These are phyloP conservation scores for Metschnikowia lachancei DNA, from an alignment of 805 yeast species.

Conservation along the genomic window DNA sequence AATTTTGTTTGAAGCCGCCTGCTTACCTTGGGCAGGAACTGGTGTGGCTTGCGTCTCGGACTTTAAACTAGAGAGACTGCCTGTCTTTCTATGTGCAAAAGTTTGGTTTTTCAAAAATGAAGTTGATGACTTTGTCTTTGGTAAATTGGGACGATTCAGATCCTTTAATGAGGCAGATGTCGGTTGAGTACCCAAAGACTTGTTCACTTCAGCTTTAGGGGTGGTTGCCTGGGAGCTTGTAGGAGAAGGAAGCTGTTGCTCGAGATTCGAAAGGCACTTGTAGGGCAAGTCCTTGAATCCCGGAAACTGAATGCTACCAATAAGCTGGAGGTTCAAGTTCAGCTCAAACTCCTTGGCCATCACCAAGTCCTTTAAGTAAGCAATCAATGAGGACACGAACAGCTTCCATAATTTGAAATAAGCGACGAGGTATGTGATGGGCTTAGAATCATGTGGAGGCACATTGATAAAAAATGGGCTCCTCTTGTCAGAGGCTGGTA, in stretches of 20 bases:
- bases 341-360: slow-evolving; percentile 45
- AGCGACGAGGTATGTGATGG: slow-evolving; percentile 37
- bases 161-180: slow-evolving; percentile 9
- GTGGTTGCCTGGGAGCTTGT: slow-evolving; percentile 12
- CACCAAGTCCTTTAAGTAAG: slow-evolving; percentile 42
- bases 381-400: slow-evolving; percentile 36
- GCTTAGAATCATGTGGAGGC: slow-evolving; percentile 39
- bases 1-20: slow-evolving; percentile 1
- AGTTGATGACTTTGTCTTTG: slow-evolving; percentile 26
- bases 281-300: slow-evolving; percentile 44
- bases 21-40: slow-evolving; percentile 1
- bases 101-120: slow-evolving; percentile 25
- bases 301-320: slow-evolving; percentile 39
- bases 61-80: slow-evolving; percentile 15
- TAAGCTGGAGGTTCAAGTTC: slow-evolving; percentile 37
- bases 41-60: slow-evolving; percentile 7
- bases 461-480: slow-evolving; percentile 40
- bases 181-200: slow-evolving; percentile 7
- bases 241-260: slow-evolving; percentile 16
- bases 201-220: slow-evolving; percentile 16
- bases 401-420: slow-evolving; percentile 43
- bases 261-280: slow-evolving; percentile 16
- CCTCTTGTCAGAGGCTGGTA: slow-evolving; percentile 33
- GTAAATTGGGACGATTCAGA: slow-evolving; percentile 23
- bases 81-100: slow-evolving; percentile 20